Evolutionary conservation across 2,329 filamentous ascomycete genomes (phyloP), one percentile per base, ranked within the genome.

Genomic region (Aschersonia sp.): DNA sequence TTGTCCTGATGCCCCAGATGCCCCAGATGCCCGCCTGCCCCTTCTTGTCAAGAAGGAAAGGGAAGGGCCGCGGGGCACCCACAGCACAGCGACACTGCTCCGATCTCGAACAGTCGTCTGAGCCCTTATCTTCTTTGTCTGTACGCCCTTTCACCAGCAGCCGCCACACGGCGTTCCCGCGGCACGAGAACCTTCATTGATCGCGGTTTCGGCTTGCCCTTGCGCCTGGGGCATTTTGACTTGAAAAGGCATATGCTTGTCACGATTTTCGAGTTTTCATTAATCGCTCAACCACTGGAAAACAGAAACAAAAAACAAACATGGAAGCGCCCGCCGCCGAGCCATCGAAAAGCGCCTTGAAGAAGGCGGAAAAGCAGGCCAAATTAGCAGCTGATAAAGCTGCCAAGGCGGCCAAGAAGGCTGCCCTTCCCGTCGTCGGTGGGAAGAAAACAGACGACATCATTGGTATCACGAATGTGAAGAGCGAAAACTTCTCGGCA

Each of bases 401-500:
- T 47, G 74, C 74, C 43, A 80, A 80, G 66, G 75, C 75, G 29
- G 74, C 75, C 38, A 80, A 79, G 66, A 70, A 77, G 59, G 54
- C 59, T 47, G 56, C 44, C 12, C 59, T 79, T 46, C 67, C 74
- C 30, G 65, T 79, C 30, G 73, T 75, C 35, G 74, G 74, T 47
- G 73, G 73, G 57, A 80, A 80, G 68, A 79, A 80, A 67, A 58
- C 67, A 7, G 76, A 79, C 60, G 77, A 81, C 54, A 78, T 94
- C 54, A 94, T 92, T 58, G 89, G 89, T 54, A 95, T 96, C 59
- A 92, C 89, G 53, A 80, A 85, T 51, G 75, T 77, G 53, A 97
- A 96, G 69, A 73, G 83, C 45, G 83, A 85, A 45, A 88, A 97
- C 69, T 92, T 98, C 63, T 76, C 87, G 46, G 81, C 82, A 67